Conservation (phyloP, 176 grass and related monocot genomes). For the Avena sativa region DNA sequence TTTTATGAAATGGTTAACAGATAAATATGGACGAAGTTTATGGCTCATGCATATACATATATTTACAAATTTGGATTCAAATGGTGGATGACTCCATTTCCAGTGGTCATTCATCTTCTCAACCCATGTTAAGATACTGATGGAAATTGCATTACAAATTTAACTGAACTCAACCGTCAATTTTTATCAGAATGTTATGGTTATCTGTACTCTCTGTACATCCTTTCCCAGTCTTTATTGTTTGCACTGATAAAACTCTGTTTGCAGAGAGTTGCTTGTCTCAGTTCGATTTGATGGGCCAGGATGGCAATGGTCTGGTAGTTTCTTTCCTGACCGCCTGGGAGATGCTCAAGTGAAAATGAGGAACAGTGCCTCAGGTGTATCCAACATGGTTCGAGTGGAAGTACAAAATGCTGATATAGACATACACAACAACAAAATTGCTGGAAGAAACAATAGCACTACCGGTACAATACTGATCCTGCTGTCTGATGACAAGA, state of each 20-base stretch:
- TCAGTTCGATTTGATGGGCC: conserved; percentile 90
- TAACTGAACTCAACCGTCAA: background rate
- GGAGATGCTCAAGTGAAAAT: conserved; percentile 98
- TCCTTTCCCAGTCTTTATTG: conserved; percentile 31
- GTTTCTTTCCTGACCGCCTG: conserved; percentile 83
- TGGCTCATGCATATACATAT: conserved; percentile 1
- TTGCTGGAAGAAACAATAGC: conserved; percentile 64
- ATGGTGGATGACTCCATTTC: conserved; percentile 7
- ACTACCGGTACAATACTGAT: conserved; percentile 83
- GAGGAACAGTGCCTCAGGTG: conserved; percentile 79
- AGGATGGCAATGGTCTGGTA: conserved; percentile 97
- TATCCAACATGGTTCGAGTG: conserved; percentile 93
- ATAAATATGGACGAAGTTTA: conserved; percentile 6
- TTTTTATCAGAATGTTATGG: conserved; percentile 20
- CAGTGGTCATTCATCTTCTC: conserved; percentile 12
- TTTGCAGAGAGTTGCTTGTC: conserved; percentile 87
- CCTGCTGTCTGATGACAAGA: conserved; percentile 96
- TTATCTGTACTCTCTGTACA: conserved; percentile 27
- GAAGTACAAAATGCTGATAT: conserved; percentile 97
- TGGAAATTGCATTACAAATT: background rate
- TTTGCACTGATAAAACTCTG: conserved; percentile 38
- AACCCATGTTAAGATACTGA: background rate
- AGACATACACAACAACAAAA: conserved; percentile 53
- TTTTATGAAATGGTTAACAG: conserved; percentile 34
- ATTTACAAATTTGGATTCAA: conserved; percentile 30